phyloP scores from a whole-genome alignment of 129 eudicot species.

The Artemisia annua region DNA sequence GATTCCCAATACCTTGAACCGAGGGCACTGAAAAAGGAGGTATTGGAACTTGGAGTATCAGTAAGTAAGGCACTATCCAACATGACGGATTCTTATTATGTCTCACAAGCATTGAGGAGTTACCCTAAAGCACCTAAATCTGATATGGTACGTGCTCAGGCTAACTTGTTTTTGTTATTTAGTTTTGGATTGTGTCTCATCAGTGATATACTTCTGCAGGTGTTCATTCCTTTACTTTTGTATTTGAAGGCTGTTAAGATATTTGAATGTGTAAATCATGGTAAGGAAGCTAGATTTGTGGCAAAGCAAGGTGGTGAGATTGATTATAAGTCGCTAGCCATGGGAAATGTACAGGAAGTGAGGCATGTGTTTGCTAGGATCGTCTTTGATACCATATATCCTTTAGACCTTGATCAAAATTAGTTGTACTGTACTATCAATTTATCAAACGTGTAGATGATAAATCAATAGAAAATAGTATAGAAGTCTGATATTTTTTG shows the following conservation, averaged over 20 bases:
- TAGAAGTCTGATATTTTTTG: too few relatives aligned
- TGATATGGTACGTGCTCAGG: conserved; percentile 54
- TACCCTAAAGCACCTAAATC: conserved; percentile 79
- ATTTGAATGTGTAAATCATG: conserved; percentile 65
- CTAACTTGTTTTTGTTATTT: not conserved
- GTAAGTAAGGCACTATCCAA: conserved; percentile 49
- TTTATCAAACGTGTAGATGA: not conserved
- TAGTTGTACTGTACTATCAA: not conserved
- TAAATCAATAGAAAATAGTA: not conserved
- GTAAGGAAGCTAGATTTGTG: conserved; percentile 52
- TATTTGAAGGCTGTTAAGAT: conserved; percentile 60
- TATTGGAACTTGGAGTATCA: conserved; percentile 52
- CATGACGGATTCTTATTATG: conserved; percentile 62
- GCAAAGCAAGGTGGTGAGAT: conserved; percentile 73
- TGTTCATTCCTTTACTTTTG: conserved; percentile 53
- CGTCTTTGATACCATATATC: conserved; percentile 80
- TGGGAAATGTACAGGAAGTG: conserved; percentile 73
- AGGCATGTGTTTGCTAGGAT: conserved; percentile 88
- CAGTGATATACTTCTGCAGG: conserved; percentile 49
- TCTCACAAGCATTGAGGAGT: conserved; percentile 67
- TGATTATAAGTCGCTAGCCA: conserved; percentile 58
- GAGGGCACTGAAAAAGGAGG: conserved; percentile 43
- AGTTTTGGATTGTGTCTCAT: conserved; percentile 1
- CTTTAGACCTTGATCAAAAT: conserved; percentile 26
- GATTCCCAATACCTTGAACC: conserved; percentile 44